A percentile compares a stretch with the other conserved stretches of the same genome.
These are phyloP conservation scores for Pilobolus umbonatus DNA, from an alignment of 192 early-diverging fungal species.

Conservation along the genomic window DNA sequence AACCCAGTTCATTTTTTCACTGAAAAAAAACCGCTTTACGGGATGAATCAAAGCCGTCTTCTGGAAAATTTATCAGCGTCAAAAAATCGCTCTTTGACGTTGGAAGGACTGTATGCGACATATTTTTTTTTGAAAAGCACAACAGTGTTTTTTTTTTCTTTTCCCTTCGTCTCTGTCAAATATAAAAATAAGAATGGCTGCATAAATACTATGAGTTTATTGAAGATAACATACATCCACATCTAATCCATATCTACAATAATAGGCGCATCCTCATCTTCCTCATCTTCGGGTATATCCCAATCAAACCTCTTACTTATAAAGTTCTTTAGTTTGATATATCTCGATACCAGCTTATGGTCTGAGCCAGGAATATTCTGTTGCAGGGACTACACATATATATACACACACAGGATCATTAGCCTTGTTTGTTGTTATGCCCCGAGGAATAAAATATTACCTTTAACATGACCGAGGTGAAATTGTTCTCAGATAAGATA, in stretches of 20 bases:
- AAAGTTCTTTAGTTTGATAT: slow-evolving; percentile 11
- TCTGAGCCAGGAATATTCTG: slow-evolving; percentile 5
- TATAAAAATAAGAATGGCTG: background rate
- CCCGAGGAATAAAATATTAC: slow-evolving; percentile 18
- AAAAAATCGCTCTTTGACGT: background rate
- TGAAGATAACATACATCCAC: too few species aligned
- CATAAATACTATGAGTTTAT: too few species aligned
- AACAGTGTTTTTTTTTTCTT: too few species aligned
- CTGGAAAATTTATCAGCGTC: background rate
- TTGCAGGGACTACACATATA: background rate
- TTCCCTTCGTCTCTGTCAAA: background rate
- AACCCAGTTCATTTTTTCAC: too few species aligned
- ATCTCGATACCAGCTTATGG: slow-evolving; percentile 1
- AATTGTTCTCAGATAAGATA: slow-evolving; percentile 59
- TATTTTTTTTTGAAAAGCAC: background rate
- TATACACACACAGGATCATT: background rate
- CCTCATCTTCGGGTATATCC: slow-evolving; percentile 25
- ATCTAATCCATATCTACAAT: slow-evolving; percentile 19
- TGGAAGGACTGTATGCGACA: background rate
- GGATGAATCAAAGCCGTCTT: background rate
- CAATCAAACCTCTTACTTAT: slow-evolving; percentile 16
- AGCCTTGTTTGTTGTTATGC: background rate
- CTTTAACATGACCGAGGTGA: slow-evolving; percentile 47
- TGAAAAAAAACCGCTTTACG: background rate
- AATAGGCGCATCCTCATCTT: slow-evolving; percentile 29